Evolutionary conservation across 2,329 filamentous ascomycete genomes (phyloP), one percentile per base, ranked within the genome.

Genomic region (Penicillium sp.): DNA sequence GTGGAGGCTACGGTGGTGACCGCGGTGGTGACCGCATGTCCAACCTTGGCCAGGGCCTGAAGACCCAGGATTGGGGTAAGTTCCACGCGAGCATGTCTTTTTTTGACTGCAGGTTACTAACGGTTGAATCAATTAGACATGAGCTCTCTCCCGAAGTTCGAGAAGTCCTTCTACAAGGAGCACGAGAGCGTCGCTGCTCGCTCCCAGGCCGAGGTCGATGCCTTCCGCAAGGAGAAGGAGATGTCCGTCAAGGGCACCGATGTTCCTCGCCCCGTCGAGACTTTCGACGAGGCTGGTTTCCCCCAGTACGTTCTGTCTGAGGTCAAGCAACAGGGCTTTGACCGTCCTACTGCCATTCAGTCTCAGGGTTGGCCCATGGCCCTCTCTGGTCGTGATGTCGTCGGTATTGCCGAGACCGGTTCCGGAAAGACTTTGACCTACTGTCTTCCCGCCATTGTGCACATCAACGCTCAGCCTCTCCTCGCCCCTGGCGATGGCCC

Each of bases 151-250:
- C 92, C 93, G 63, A 97, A 97, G 75, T 98, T 98, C 76, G 93
- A 98, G 72, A 98, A 98, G 77, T 91, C 88, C 7, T 98, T 98
- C 78, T 98, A 98, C 82, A 95, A 97, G 78, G 93, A 97, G 75
- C 85, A 93, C 68, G 80, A 86, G 28, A 82, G 83, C 52, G 92
- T 98, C 53, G 74, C 83, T 54, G 78, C 73, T 64, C 88, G 93
- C 66, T 84, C 89, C 10, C 71, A 81, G 37, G 81, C 82, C 49
- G 92, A 97, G 56, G 87, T 98, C 50, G 87, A 91, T 25, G 87
- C 84, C 48, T 98, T 95, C 80, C 88, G 93, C 68, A 83, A 82
- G 67, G 83, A 89, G 67, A 84, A 93, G 66, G 80, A 89, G 66
- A 96, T 98, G 73, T 81, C 89, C 40, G 80, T 97, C 47, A 79